Evolutionary conservation across 2,329 filamentous ascomycete genomes (phyloP).

Genomic region (Pseudocercospora ulei): DNA sequence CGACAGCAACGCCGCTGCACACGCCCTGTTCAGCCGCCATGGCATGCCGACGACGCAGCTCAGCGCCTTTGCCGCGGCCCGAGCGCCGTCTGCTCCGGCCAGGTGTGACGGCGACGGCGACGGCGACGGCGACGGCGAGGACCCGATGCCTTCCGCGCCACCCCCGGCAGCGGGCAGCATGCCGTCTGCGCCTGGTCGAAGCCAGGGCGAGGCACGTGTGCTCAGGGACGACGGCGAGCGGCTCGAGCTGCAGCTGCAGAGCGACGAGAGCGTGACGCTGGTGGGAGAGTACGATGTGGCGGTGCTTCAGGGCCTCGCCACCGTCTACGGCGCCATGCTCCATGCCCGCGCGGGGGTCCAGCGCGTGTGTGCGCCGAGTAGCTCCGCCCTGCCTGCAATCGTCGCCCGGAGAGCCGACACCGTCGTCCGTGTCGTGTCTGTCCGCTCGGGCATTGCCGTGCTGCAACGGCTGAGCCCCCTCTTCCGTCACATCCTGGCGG

Average conservation of each 20-base stretch:
- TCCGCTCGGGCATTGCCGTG: conserved; percentile 42
- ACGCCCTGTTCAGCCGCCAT: conserved; percentile 5
- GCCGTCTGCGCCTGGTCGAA: too few relatives aligned
- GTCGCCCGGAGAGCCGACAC: conserved; percentile 41
- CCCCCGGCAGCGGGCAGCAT: too few relatives aligned
- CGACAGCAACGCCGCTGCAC: background rate
- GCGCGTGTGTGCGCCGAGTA: conserved; percentile 57
- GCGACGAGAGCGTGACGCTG: conserved; percentile 34
- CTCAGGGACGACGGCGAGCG: conserved; percentile 18
- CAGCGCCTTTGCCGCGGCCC: conserved; percentile 32
- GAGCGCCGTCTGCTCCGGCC: conserved; percentile 22
- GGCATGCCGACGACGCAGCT: conserved; percentile 16
- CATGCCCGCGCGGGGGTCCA: conserved; percentile 32
- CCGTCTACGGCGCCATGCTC: conserved; percentile 56
- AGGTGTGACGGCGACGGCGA: too few relatives aligned
- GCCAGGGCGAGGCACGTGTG: conserved; percentile 12
- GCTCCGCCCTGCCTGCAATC: conserved; percentile 60
- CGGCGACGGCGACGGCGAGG: background rate
- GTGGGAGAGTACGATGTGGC: conserved; percentile 59
- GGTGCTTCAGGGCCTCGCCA: conserved; percentile 53
- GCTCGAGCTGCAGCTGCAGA: conserved; percentile 22
- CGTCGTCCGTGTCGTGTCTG: conserved; percentile 49
- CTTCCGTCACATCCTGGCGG: conserved; percentile 58
- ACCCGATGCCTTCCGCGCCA: too few relatives aligned
- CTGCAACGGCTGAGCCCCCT: conserved; percentile 55